Conservation (phyloP, 129 eudicot species). For the Calendula officinalis region DNA sequence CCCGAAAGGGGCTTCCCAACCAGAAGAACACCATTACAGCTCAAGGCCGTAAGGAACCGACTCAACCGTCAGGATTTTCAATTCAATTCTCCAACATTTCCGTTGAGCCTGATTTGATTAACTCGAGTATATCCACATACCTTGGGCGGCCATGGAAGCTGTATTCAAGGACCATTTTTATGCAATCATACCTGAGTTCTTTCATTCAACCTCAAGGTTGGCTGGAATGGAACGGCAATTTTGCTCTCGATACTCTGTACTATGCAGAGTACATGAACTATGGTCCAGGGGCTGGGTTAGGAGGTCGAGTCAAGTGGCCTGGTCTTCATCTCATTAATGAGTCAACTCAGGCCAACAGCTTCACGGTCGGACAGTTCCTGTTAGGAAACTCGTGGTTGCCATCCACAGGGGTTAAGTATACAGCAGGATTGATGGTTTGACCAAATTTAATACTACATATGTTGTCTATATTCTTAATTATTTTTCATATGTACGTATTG, state of each 20-base stretch:
- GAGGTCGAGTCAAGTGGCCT: slow-evolving; percentile 71
- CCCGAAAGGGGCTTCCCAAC: slow-evolving; percentile 69
- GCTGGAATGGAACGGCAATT: slow-evolving; percentile 79
- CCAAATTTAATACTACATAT: neutral
- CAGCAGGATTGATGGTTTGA: slow-evolving; percentile 50
- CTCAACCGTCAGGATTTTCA: slow-evolving; percentile 64
- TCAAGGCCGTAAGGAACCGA: slow-evolving; percentile 67
- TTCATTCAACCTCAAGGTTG: slow-evolving; percentile 70
- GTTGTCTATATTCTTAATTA: neutral
- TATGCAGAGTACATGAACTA: slow-evolving; percentile 77
- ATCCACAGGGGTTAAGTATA: slow-evolving; percentile 49
- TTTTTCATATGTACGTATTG: neutral
- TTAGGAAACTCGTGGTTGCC: slow-evolving; percentile 80
- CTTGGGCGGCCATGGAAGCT: slow-evolving; percentile 90
- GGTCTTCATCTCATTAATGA: slow-evolving; percentile 60
- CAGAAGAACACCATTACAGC: slow-evolving; percentile 92
- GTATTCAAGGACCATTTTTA: slow-evolving; percentile 63
- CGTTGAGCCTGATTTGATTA: slow-evolving; percentile 26
- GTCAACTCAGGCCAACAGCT: slow-evolving; percentile 47
- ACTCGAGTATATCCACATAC: slow-evolving; percentile 38
- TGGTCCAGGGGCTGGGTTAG: slow-evolving; percentile 76
- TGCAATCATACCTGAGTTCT: slow-evolving; percentile 68
- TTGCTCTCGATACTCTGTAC: slow-evolving; percentile 57
- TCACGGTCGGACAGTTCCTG: slow-evolving; percentile 66
- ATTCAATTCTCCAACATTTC: slow-evolving; percentile 72